These are phyloP conservation scores for Xylaria sp. DNA, from an alignment of 2,329 filamentous ascomycete genomes.

Conservation along the genomic window DNA sequence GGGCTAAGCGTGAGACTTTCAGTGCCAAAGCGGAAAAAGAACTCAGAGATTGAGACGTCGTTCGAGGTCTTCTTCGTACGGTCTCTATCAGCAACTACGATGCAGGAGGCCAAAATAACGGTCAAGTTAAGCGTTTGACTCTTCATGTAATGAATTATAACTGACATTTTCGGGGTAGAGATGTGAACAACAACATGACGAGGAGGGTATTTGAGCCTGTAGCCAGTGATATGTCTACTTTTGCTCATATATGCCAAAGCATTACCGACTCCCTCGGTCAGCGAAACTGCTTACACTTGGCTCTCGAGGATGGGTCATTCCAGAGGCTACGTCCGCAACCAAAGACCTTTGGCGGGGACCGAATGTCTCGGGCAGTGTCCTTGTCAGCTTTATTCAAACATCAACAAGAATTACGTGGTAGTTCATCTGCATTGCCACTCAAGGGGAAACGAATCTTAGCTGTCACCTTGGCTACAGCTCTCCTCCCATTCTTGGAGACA, in stretches of 20 bases:
- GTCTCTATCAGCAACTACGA: not conserved
- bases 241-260: constrained; percentile 17
- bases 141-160: not conserved
- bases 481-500: constrained; percentile 22
- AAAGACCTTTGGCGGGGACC: constrained; percentile 14
- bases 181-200: not conserved
- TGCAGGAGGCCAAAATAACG: constrained; percentile 25
- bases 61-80: constrained; percentile 26
- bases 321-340: constrained; percentile 20
- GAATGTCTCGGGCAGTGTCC: constrained; percentile 4
- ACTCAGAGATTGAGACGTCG: not conserved
- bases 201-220: not conserved
- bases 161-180: not conserved
- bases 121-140: constrained; percentile 10
- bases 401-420: constrained; percentile 18
- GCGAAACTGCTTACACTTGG: constrained; percentile 5
- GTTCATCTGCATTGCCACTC: constrained; percentile 12
- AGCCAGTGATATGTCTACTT: not conserved
- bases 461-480: constrained; percentile 2
- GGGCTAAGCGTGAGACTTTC: constrained; percentile 20
- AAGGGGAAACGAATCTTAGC: constrained; percentile 20
- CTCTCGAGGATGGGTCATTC: constrained; percentile 7
- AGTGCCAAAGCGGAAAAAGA: not conserved
- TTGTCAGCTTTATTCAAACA: constrained; percentile 14
- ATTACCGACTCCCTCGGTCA: constrained; percentile 14